Evolutionary conservation across 306 rosid species (phyloP).

Genomic region (Cicer pinnatifidum): DNA sequence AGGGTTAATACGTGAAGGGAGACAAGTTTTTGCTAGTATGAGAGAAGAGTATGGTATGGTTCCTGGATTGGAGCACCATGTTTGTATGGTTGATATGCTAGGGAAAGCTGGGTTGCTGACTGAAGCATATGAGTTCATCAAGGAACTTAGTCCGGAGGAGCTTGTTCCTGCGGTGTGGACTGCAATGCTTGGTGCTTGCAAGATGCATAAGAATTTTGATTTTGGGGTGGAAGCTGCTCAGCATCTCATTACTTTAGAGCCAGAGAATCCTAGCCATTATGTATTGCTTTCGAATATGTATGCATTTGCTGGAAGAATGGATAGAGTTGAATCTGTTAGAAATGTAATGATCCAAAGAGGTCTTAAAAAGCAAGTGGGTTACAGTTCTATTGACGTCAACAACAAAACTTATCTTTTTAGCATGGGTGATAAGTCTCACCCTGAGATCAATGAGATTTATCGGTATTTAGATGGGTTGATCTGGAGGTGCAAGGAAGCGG

Average conservation of each 20-base stretch:
- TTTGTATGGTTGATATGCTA: slow-evolving; percentile 86
- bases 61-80: slow-evolving; percentile 86
- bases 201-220: slow-evolving; percentile 79
- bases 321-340: slow-evolving; percentile 71
- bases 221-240: slow-evolving; percentile 80
- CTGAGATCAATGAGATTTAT: slow-evolving; percentile 59
- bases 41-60: slow-evolving; percentile 60
- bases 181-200: slow-evolving; percentile 91
- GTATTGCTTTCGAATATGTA: slow-evolving; percentile 86
- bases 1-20: slow-evolving; percentile 78
- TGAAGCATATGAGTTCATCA: slow-evolving; percentile 67
- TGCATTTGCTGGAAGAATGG: slow-evolving; percentile 80
- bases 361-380: slow-evolving; percentile 80
- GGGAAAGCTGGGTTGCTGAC: slow-evolving; percentile 85
- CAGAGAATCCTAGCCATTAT: slow-evolving; percentile 89
- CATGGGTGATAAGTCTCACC: slow-evolving; percentile 80
- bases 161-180: slow-evolving; percentile 75
- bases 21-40: slow-evolving; percentile 64
- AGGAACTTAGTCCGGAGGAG: slow-evolving; percentile 48
- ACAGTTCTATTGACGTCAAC: slow-evolving; percentile 70
- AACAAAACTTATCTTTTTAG: slow-evolving; percentile 61
- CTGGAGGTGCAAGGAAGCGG: slow-evolving; percentile 69
- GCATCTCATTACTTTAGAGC: slow-evolving; percentile 70
- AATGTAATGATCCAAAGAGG: slow-evolving; percentile 69
- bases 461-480: slow-evolving; percentile 69